phyloP scores from a whole-genome alignment of 345 rosid species.

The Theobroma cacao region DNA sequence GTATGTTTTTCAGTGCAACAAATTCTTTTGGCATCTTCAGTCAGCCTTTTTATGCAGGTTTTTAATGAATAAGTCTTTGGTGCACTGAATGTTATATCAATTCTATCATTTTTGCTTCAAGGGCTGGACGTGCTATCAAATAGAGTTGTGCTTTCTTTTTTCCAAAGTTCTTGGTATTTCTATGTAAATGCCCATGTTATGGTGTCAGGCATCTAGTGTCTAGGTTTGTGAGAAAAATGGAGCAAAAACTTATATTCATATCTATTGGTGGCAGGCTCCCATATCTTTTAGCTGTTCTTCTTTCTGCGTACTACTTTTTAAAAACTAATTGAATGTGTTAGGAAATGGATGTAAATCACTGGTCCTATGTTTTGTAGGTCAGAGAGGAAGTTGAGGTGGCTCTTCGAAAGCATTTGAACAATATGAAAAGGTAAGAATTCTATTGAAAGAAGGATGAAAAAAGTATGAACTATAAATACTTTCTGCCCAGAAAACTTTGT shows the following conservation, averaged over 20 bases:
- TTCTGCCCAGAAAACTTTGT: background rate
- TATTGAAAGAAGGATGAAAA: background rate
- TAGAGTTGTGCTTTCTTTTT: background rate
- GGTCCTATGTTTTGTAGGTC: constrained; percentile 48
- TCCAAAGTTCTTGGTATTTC: background rate
- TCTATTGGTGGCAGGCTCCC: background rate
- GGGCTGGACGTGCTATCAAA: background rate
- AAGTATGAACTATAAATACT: background rate
- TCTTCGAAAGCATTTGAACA: constrained; percentile 63
- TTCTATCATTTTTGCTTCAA: background rate
- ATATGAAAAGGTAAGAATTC: constrained; percentile 56
- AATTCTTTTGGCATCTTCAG: background rate
- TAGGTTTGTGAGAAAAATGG: background rate
- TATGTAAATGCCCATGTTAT: background rate
- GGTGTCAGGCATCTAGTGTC: background rate
- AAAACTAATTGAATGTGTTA: background rate
- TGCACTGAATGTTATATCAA: background rate
- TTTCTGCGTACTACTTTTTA: background rate
- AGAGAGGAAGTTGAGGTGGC: constrained; percentile 95
- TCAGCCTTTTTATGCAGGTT: background rate
- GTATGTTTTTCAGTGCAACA: background rate
- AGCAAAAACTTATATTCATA: background rate
- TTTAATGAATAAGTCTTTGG: background rate
- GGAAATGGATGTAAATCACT: background rate
- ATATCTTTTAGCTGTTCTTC: background rate